phyloP scores from a whole-genome alignment of 495 filamentous ascomycete genomes.

The Hyphodiscus hymeniophilus region DNA sequence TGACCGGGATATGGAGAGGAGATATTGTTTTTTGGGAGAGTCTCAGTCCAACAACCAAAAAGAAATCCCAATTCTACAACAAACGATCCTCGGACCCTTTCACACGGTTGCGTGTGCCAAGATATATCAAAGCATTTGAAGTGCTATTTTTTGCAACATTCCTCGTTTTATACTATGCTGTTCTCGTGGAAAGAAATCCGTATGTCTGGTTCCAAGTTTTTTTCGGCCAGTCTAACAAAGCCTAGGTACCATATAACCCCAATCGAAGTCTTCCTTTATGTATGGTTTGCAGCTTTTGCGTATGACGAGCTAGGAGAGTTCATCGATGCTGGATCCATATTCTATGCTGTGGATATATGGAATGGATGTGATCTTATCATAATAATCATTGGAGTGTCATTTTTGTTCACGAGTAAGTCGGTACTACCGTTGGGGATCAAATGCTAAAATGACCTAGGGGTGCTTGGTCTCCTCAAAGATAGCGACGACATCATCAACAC shows the following conservation, averaged over 20 bases:
- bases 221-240: constrained; percentile 4
- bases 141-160: constrained; percentile 80
- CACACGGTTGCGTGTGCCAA: constrained; percentile 78
- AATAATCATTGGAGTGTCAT: constrained; percentile 70
- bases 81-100: constrained; percentile 69
- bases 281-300: constrained; percentile 76
- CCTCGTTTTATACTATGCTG: constrained; percentile 73
- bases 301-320: constrained; percentile 83
- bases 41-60: constrained; percentile 64
- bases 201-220: constrained; percentile 6
- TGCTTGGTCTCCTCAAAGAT: constrained; percentile 59
- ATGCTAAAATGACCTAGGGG: constrained; percentile 33
- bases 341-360: constrained; percentile 88
- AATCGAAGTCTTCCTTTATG: constrained; percentile 47
- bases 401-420: constrained; percentile 48
- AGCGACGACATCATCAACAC: constrained; percentile 59
- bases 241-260: constrained; percentile 33
- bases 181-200: constrained; percentile 54
- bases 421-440: background rate
- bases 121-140: constrained; percentile 86
- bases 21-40: constrained; percentile 90
- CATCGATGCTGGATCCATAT: constrained; percentile 71
- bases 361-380: constrained; percentile 83
- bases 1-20: constrained; percentile 85
- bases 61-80: constrained; percentile 78